Evolutionary conservation across 495 filamentous ascomycete species (phyloP).

Genomic region (Haplographium delicatum): DNA sequence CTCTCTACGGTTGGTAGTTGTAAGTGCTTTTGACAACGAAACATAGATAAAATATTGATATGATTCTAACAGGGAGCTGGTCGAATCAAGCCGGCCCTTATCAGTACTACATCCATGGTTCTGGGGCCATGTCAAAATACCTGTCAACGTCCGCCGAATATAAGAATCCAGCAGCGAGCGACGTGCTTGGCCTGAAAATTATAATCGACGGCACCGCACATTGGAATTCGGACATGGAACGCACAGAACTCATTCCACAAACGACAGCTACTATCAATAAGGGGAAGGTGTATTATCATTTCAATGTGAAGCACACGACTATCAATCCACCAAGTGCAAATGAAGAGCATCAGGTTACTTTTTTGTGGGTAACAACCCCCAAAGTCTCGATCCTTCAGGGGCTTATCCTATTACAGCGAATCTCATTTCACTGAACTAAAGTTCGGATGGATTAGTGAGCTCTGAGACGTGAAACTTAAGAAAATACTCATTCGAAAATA

Average conservation of each 20-base stretch:
- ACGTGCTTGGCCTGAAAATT: constrained; percentile 60
- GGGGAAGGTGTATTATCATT: constrained; percentile 65
- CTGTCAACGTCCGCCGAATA: constrained; percentile 43
- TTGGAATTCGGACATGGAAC: constrained; percentile 57
- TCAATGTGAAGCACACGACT: constrained; percentile 53
- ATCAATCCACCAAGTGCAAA: constrained; percentile 53
- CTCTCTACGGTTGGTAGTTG: constrained; percentile 22
- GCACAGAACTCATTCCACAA: constrained; percentile 63
- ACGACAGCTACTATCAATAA: constrained; percentile 56
- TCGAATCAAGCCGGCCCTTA: constrained; percentile 59
- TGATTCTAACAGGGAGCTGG: constrained; percentile 57
- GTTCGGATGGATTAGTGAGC: constrained; percentile 54
- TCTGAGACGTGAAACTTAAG: background rate
- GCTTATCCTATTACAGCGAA: constrained; percentile 30
- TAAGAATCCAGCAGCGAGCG: constrained; percentile 62
- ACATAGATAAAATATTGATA: constrained; percentile 32
- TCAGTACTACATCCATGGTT: constrained; percentile 67
- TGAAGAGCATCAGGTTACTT: constrained; percentile 69
- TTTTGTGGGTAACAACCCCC: constrained; percentile 41
- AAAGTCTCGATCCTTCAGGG: background rate
- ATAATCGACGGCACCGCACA: constrained; percentile 59
- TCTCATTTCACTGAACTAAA: constrained; percentile 74
- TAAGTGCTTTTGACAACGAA: background rate
- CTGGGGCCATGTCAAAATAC: constrained; percentile 43
- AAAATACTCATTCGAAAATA: background rate